phyloP scores from a whole-genome alignment of 2,329 filamentous ascomycete species.

The Cyclaneusma minus region DNA sequence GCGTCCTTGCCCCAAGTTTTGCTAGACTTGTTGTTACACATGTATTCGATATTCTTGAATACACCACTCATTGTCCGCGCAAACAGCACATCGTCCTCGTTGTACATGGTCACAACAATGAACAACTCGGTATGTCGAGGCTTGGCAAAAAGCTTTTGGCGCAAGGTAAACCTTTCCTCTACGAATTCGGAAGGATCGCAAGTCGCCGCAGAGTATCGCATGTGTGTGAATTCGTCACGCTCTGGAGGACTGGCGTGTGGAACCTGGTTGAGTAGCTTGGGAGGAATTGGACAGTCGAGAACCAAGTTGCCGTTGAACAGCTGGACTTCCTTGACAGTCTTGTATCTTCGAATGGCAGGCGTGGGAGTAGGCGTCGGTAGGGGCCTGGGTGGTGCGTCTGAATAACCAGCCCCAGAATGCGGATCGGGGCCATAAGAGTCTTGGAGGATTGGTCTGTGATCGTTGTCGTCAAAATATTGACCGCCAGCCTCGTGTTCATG shows the following conservation, averaged over 20 bases:
- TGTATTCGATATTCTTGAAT: slow-evolving; percentile 97
- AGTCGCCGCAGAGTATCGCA: slow-evolving; percentile 88
- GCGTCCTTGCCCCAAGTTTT: slow-evolving; percentile 98
- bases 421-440: slow-evolving; percentile 46
- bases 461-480: slow-evolving; percentile 37
- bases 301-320: slow-evolving; percentile 94
- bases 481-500: slow-evolving; percentile 10
- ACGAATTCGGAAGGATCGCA: slow-evolving; percentile 86
- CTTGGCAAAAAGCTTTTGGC: slow-evolving; percentile 85
- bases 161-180: slow-evolving; percentile 76
- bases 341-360: slow-evolving; percentile 69
- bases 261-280: slow-evolving; percentile 71
- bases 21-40: slow-evolving; percentile 84
- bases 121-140: slow-evolving; percentile 87
- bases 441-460: slow-evolving; percentile 63
- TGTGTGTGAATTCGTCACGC: slow-evolving; percentile 81
- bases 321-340: slow-evolving; percentile 97
- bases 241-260: slow-evolving; percentile 66
- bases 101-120: slow-evolving; percentile 97
- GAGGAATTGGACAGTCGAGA: slow-evolving; percentile 89
- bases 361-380: slow-evolving; percentile 35
- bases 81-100: slow-evolving; percentile 93
- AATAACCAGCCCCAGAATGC: slow-evolving; percentile 25
- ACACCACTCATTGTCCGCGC: slow-evolving; percentile 92
- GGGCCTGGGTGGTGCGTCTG: slow-evolving; percentile 12